Evolutionary conservation across 352 stramenopile species (phyloP), one percentile per base, ranked within the genome.

Genomic region (Globisporangium polare): DNA sequence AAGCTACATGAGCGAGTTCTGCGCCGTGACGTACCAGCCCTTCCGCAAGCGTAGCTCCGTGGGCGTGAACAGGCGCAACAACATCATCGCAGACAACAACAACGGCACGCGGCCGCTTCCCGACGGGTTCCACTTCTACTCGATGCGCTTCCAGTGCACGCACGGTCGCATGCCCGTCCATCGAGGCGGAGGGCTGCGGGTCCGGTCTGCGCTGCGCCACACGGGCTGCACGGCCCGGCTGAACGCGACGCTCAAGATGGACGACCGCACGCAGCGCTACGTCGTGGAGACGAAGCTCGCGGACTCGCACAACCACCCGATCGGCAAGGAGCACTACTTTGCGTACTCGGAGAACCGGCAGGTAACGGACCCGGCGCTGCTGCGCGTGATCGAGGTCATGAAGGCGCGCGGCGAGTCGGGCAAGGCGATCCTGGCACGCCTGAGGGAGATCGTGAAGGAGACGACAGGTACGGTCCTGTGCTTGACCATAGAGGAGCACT

Each of bases 31-130:
- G 43, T 50, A 50, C 43, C 43, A 50, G n/a, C 43, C 43, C 6
- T 50, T 50, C 43, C 43, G 43, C 43, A 50, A 50, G 43, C 43
- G 43, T n/a, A 50, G 43, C 43, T 50, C 43, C 8, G 43, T 50
- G n/a, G 43, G 18, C 1, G 43, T 50, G 18, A 27, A 6, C 17
- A 24, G 9, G 43, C 43, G 43, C 20, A 50, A 50, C 75, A 10
- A 50, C 88, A 41, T 69, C n/a, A 61, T 1, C 54, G 55, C 2
- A 75, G 80, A 20, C 73, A 77, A 5, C 68, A 50, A 50, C 43
- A 50, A 27, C 43, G 18, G n/a, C n/a, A 8, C 6, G n/a, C n/a
- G 20, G 7, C 43, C 43, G 43, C 43, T 50, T n/a, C 43, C 43
- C 18, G 43, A 50, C 4, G 43, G 20, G 1, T 50, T 27, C 20